Percentiles rank a stretch among this genome's conserved stretches.
These are phyloP conservation scores for Gremmenia infestans DNA, from an alignment of 2,329 filamentous ascomycete genomes.

Conservation along the genomic window DNA sequence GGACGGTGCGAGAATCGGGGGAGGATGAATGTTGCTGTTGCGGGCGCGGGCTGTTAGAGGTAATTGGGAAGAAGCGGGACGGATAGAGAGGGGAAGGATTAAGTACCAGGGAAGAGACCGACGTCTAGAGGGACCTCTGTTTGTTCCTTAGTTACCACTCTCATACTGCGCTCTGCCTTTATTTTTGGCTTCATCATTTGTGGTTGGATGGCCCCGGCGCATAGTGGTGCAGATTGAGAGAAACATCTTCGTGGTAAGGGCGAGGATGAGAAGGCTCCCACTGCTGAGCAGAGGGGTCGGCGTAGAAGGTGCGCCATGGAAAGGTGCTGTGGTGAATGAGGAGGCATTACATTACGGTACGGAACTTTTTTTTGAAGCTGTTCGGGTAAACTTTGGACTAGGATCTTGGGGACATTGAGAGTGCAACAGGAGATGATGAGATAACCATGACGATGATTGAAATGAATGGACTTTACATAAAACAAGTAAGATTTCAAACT, in stretches of 20 bases:
- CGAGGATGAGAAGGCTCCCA: constrained; percentile 1
- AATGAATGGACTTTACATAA: too few species aligned
- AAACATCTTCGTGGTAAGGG: constrained; percentile 19
- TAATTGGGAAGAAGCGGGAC: not conserved
- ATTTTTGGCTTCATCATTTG: not conserved
- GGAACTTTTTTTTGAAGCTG: not conserved
- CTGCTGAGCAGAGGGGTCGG: constrained; percentile 17
- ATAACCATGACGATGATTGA: too few species aligned
- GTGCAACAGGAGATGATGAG: not conserved
- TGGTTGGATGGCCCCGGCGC: not conserved
- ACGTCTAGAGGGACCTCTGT: constrained; percentile 10
- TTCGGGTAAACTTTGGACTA: constrained; percentile 1
- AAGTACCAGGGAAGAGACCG: not conserved
- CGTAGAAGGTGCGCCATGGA: constrained; percentile 24
- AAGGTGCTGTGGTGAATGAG: not conserved
- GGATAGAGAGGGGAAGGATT: not conserved
- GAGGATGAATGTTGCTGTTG: constrained; percentile 28
- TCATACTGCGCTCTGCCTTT: constrained; percentile 14
- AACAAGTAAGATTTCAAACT: too few species aligned
- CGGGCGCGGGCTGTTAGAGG: constrained; percentile 33
- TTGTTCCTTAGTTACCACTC: constrained; percentile 7
- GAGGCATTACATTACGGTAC: not conserved
- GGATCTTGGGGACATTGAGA: not conserved
- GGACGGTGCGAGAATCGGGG: constrained; percentile 22
- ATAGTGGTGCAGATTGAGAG: constrained; percentile 14